phyloP scores from a whole-genome alignment of 441 rosid genomes.

The Aquilaria agallochum region DNA sequence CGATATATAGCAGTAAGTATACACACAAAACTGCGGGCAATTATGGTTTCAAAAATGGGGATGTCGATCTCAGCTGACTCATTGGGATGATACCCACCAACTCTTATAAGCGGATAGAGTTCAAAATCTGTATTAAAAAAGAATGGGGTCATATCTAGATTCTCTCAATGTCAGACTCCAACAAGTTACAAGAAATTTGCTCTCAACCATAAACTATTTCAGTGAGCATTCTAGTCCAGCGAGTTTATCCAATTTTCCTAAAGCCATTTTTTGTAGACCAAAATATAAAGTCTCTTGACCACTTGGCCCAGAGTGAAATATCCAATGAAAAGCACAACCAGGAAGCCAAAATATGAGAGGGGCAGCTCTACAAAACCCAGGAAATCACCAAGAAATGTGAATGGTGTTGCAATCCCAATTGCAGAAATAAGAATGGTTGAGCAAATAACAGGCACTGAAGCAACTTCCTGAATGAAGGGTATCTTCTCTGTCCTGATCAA shows the following conservation, averaged over 20 bases:
- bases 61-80: too few relatives aligned
- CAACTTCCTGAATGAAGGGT: conserved; percentile 59
- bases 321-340: conserved; percentile 55
- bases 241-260: conserved; percentile 19
- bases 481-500: conserved; percentile 64
- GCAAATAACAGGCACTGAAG: conserved; percentile 59
- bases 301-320: conserved; percentile 59
- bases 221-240: background rate
- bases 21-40: too few relatives aligned
- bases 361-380: conserved; percentile 44
- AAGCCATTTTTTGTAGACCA: conserved; percentile 48
- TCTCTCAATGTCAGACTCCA: background rate
- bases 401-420: conserved; percentile 49
- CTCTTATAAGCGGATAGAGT: too few relatives aligned
- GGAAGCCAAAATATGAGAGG: conserved; percentile 46
- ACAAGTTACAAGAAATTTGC: too few relatives aligned
- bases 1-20: too few relatives aligned
- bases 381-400: conserved; percentile 30
- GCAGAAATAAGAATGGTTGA: conserved; percentile 53
- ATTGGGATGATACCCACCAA: too few relatives aligned
- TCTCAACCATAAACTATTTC: background rate
- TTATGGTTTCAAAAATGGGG: too few relatives aligned
- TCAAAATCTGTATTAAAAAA: background rate
- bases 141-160: conserved; percentile 11
- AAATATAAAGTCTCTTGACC: conserved; percentile 54